Evolutionary conservation across 768 basidiomycete genomes (phyloP), one percentile per base, ranked within the genome.

Genomic region (Leccinellum luteum): DNA sequence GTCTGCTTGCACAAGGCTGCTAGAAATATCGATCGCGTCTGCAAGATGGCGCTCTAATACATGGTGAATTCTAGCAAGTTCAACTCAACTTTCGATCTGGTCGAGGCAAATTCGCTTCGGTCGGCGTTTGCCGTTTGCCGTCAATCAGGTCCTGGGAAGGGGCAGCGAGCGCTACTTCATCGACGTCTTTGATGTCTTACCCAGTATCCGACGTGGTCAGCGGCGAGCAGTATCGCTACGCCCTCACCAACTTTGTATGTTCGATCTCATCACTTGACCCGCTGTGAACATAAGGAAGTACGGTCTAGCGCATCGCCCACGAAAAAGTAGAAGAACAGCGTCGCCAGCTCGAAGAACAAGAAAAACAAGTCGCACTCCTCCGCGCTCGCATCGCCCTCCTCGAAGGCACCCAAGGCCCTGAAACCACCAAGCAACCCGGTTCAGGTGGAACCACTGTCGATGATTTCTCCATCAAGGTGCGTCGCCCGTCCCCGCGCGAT

Each of bases 301-400:
- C 17, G 21, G 21, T 23, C n/a, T 51, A 64, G 90, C 83, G 89
- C 54, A 89, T 92, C 69, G 91, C 91, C 28, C 91, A 93, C 76
- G 87, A 92, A 72, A 92, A 89, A 71, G 91, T 93, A 62, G 91
- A 93, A 70, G 83, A 87, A 63, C 91, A 93, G 68, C 78, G 91
- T 12, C 67, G 66, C 13, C 90, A 93, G 66, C 81, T 93, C 21
- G 87, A 91, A 66, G 87, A 90, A 68, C 91, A 92, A 69, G 92
- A 94, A 61, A 78, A 84, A 60, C 90, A 92, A 69, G 86, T 93
- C 47, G 92, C 90, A 1, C 75, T 79, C 41, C 79, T 93, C 27
- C 79, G 87, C 45, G 79, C 79, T 2, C 84, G 90, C 35, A 91
- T 94, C 62, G 79, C 84, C 8, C 70, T 85, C 7, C 78, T 93